Base-by-base conservation (phyloP, 2,329 filamentous ascomycete genomes). In the Pseudogymnoascus sp. region DNA sequence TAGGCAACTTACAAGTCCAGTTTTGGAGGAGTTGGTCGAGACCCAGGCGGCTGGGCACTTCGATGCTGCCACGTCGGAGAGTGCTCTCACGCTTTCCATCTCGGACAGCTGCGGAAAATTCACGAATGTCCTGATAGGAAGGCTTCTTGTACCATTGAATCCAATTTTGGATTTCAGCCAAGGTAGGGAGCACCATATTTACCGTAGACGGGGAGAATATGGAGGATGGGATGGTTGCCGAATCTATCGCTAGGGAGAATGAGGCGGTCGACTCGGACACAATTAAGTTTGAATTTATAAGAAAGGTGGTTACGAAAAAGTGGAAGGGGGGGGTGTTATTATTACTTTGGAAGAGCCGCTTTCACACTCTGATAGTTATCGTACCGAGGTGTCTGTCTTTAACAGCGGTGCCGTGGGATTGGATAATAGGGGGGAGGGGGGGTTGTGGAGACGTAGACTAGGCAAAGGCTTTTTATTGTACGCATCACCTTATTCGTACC, bases 91-190 rank as follows among this genome's bases (percentile, higher is more conserved):
- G 74, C 39, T 58, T 66, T 4, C 76, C 76, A 6, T 69, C 66
- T 64, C 70, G 68, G 62, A 78, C 65, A 33, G 69, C 71, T 35
- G 68, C 72, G 25, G 77, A 74, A 65, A 78, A 80, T 64, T 79
- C 73, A 45, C 73, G 76, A 67, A 80, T 76, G 64, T 80, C 77
- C 25, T 77, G 72, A 67, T 79, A 80, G 62, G 79, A 77, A 2
- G 78, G 78, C 67, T 78, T 79, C 71, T 78, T 79, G 69, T 80
- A 80, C 78, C 78, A 80, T 52, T 68, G 63, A 64, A 78, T 65
- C 75, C 76, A 79, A 35, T 21, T 55, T 33, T 55, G 48, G 29
- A 55, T 55, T 18, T 18, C n/a, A 18, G 10, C 6, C 15, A 33
- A 55, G 18, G 5, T 13, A 4, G 48, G 48, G 5, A 55, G 29